A percentile compares a stretch with the other conserved stretches of the same genome.
Evolutionary conservation across 2,329 filamentous ascomycete species (phyloP).

Genomic region (Metarhizium anisopliae): DNA sequence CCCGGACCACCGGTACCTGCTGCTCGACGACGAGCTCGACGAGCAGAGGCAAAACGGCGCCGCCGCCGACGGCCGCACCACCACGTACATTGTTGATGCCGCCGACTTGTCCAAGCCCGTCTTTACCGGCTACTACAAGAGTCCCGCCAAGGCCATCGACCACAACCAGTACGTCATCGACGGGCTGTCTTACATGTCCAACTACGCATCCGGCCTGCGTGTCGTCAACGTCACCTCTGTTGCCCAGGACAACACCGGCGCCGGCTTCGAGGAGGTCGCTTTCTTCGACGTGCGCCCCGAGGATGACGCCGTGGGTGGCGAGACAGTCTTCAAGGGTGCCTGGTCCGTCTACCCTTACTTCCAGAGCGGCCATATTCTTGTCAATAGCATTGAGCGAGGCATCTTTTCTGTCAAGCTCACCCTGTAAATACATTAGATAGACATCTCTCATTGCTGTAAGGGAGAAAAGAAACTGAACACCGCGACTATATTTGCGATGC

Average conservation of each 20-base stretch:
- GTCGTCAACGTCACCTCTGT: constrained; percentile 24
- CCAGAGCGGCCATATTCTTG: constrained; percentile 32
- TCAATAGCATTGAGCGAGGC: constrained; percentile 41
- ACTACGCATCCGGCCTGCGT: constrained; percentile 37
- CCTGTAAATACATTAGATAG: background rate
- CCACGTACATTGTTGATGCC: constrained; percentile 40
- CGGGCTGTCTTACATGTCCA: constrained; percentile 34
- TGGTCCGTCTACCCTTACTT: constrained; percentile 40
- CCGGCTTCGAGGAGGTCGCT: constrained; percentile 28
- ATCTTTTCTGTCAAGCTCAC: constrained; percentile 29
- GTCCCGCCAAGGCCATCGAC: constrained; percentile 29
- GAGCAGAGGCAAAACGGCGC: constrained; percentile 31
- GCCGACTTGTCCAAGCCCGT: constrained; percentile 25
- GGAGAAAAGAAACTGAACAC: too few relatives aligned
- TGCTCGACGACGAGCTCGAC: constrained; percentile 42
- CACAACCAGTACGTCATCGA: constrained; percentile 37
- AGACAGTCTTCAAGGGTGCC: constrained; percentile 29
- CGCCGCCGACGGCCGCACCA: constrained; percentile 26
- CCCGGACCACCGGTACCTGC: constrained; percentile 27
- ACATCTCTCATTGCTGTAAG: too few relatives aligned
- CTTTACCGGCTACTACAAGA: constrained; percentile 30
- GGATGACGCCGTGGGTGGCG: constrained; percentile 37
- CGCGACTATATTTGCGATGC: too few relatives aligned
- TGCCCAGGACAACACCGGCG: constrained; percentile 27
- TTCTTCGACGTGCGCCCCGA: constrained; percentile 40